A percentile compares a stretch with the other conserved stretches of the same genome.
Evolutionary conservation across 2,329 filamentous ascomycete genomes (phyloP).

Genomic region (Teratosphaeria epicoccoides): DNA sequence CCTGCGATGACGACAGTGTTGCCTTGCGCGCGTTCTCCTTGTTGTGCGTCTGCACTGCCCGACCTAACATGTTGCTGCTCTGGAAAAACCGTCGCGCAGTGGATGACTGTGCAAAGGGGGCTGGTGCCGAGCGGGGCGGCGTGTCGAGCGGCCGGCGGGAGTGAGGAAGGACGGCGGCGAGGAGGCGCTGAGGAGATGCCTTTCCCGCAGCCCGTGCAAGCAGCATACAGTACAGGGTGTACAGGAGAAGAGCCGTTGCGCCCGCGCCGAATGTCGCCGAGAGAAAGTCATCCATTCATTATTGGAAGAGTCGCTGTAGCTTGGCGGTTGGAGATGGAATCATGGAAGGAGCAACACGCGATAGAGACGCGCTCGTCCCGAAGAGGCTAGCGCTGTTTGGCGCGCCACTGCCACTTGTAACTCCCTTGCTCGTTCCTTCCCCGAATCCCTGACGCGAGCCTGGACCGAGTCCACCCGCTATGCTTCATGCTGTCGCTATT

Average conservation of each 20-base stretch:
- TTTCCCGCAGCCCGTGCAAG: constrained; percentile 15
- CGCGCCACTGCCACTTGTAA: no score
- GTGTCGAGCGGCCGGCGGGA: constrained; percentile 8
- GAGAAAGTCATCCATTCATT: background rate
- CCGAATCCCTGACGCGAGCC: no score
- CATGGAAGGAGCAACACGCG: background rate
- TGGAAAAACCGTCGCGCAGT: constrained; percentile 4
- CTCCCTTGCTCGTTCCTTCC: background rate
- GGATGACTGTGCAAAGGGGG: constrained; percentile 4
- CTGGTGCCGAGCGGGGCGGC: constrained; percentile 7
- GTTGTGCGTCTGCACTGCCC: constrained; percentile 31
- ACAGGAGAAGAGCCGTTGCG: constrained; percentile 3
- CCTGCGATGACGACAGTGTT: constrained; percentile 32
- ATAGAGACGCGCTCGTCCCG: background rate
- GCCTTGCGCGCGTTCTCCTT: constrained; percentile 20
- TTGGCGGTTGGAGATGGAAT: no score
- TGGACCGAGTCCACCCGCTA: no score
- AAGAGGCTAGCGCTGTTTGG: background rate
- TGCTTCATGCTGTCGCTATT: no score
- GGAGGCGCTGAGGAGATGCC: constrained; percentile 15
- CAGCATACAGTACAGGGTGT: constrained; percentile 21
- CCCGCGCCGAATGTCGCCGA: background rate
- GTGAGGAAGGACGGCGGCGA: constrained; percentile 13
- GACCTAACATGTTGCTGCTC: constrained; percentile 29
- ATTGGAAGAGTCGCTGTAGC: background rate